Conservation (phyloP, 2,329 filamentous ascomycete genomes). For the Epichloe typhina region DNA sequence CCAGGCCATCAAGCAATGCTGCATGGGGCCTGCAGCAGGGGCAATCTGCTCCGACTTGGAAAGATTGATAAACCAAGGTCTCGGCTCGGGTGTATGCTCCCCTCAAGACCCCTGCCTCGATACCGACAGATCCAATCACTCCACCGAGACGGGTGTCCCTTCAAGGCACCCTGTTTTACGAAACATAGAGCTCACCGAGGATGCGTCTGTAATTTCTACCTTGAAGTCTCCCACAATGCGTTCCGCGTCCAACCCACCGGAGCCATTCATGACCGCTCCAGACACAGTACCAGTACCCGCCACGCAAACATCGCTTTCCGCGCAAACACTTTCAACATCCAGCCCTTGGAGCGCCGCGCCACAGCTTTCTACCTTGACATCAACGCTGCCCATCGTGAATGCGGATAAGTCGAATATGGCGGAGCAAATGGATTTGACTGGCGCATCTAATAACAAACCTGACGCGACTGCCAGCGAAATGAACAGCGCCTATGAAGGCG, state of each 20-base stretch:
- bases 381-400: neutral
- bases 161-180: slow-evolving; percentile 9
- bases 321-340: neutral
- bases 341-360: neutral
- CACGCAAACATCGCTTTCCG: neutral
- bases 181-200: slow-evolving; percentile 14
- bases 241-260: neutral
- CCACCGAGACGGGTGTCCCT: slow-evolving; percentile 6
- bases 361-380: neutral
- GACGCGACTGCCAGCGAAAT: slow-evolving; percentile 26
- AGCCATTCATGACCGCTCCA: slow-evolving; percentile 1
- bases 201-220: slow-evolving; percentile 14
- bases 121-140: neutral
- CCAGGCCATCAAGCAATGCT: slow-evolving; percentile 36
- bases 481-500: slow-evolving; percentile 38
- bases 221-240: neutral
- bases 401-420: slow-evolving; percentile 1
- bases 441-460: slow-evolving; percentile 13
- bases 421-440: slow-evolving; percentile 8
- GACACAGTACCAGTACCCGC: neutral
- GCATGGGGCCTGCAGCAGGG: slow-evolving; percentile 35
- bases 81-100: slow-evolving; percentile 15
- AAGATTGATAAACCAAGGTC: slow-evolving; percentile 33
- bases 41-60: slow-evolving; percentile 36
- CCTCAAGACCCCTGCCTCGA: slow-evolving; percentile 5